Percentiles rank a stretch among this genome's conserved stretches.
phyloP scores from a whole-genome alignment of 169 alveolate species.

The Cyclospora cayetanensis region DNA sequence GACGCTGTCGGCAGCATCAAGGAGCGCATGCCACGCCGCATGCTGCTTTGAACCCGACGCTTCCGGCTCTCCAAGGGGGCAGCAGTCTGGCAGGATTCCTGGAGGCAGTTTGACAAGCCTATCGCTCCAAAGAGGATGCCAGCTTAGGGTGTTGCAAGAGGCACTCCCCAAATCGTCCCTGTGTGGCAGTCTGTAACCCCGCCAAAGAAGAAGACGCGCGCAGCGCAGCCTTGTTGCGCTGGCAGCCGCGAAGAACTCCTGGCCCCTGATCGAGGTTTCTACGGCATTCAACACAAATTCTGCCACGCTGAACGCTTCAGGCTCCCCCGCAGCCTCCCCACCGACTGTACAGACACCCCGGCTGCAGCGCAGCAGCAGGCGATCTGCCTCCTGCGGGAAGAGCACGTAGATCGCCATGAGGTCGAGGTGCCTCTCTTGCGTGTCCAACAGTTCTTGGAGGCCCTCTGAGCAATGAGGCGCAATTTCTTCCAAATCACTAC shows the following conservation, averaged over 20 bases:
- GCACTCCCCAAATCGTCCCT: neutral
- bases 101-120: slow-evolving; percentile 5
- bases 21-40: slow-evolving; percentile 39
- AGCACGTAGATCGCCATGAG: neutral
- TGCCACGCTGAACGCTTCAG: neutral
- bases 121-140: slow-evolving; percentile 36
- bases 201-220: slow-evolving; percentile 33
- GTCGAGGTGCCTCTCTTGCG: slow-evolving; percentile 39
- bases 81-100: neutral
- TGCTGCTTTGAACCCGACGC: neutral
- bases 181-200: neutral
- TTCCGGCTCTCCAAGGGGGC: neutral
- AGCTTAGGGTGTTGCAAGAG: neutral
- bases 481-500: neutral
- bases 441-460: neutral
- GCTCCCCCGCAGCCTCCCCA: no score
- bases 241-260: neutral
- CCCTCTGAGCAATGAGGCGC: neutral
- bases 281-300: neutral
- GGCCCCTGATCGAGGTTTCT: no score
- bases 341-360: no score
- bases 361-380: no score
- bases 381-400: neutral
- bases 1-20: slow-evolving; percentile 34
- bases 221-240: neutral